Evolutionary conservation across 2,329 filamentous ascomycete species (phyloP).

Genomic region (Monilinia fructigena): DNA sequence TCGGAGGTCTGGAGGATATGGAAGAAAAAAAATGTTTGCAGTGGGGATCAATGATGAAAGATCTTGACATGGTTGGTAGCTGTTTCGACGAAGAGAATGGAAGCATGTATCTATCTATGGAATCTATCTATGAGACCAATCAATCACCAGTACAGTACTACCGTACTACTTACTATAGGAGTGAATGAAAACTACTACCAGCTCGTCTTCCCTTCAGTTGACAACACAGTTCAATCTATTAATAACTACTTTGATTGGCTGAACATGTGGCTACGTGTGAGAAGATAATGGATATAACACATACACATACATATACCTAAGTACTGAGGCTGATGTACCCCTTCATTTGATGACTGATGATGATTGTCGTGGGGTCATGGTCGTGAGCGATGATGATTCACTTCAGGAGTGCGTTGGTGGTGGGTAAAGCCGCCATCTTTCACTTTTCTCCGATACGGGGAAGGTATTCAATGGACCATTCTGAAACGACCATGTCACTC

Average conservation of each 20-base stretch:
- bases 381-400: constrained; percentile 8
- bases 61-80: constrained; percentile 9
- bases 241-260: constrained; percentile 8
- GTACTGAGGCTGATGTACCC: constrained; percentile 6
- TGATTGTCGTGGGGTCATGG: not conserved
- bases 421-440: constrained; percentile 1
- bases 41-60: constrained; percentile 12
- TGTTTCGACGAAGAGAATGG: not conserved
- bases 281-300: constrained; percentile 8
- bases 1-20: not conserved
- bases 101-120: not conserved
- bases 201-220: not conserved
- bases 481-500: constrained; percentile 17
- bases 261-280: constrained; percentile 3
- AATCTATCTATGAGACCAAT: not conserved
- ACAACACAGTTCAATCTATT: constrained; percentile 17
- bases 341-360: not conserved
- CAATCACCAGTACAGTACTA: too few species aligned
- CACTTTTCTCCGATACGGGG: constrained; percentile 5
- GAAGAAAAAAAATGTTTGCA: not conserved
- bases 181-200: not conserved
- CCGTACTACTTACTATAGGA: not conserved
- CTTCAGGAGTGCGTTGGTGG: constrained; percentile 4
- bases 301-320: not conserved
- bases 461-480: constrained; percentile 9